Evolutionary conservation across 2,329 filamentous ascomycete genomes (phyloP).

Genomic region (Metarhizium album): DNA sequence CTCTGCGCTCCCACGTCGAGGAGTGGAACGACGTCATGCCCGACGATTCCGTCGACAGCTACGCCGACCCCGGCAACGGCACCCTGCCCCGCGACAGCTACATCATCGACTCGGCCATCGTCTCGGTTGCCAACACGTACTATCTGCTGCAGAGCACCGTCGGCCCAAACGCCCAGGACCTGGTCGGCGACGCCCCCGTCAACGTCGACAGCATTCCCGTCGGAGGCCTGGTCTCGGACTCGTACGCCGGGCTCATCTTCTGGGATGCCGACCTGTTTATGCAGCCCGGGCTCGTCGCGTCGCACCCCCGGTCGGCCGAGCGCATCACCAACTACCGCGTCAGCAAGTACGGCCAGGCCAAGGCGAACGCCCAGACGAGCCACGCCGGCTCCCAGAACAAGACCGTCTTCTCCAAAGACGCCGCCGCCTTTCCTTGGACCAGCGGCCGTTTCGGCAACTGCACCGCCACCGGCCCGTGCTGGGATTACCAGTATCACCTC

Average conservation of each 20-base stretch:
- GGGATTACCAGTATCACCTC: constrained; percentile 61
- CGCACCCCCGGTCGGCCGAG: constrained; percentile 16
- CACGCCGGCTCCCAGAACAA: constrained; percentile 20
- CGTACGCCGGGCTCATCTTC: constrained; percentile 19
- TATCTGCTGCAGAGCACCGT: constrained; percentile 43
- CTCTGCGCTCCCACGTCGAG: constrained; percentile 43
- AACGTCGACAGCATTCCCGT: constrained; percentile 16
- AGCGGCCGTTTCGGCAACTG: constrained; percentile 57
- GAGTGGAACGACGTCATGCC: constrained; percentile 55
- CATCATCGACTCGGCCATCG: constrained; percentile 43
- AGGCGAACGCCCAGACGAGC: constrained; percentile 14
- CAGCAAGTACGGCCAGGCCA: constrained; percentile 35
- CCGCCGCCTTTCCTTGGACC: constrained; percentile 53
- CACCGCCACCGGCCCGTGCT: constrained; percentile 47
- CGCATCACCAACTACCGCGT: constrained; percentile 18
- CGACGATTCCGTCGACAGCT: constrained; percentile 51
- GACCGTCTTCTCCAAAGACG: constrained; percentile 46
- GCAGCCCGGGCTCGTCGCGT: constrained; percentile 15
- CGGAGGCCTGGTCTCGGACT: constrained; percentile 17
- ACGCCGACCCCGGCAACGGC: constrained; percentile 40
- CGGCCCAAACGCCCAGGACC: constrained; percentile 32
- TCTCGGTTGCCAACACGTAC: constrained; percentile 42
- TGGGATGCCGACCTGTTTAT: constrained; percentile 21
- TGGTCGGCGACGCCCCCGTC: constrained; percentile 11
- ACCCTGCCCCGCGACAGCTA: constrained; percentile 44